phyloP scores from a whole-genome alignment of 305 asterid species.

The Lippia alba region DNA sequence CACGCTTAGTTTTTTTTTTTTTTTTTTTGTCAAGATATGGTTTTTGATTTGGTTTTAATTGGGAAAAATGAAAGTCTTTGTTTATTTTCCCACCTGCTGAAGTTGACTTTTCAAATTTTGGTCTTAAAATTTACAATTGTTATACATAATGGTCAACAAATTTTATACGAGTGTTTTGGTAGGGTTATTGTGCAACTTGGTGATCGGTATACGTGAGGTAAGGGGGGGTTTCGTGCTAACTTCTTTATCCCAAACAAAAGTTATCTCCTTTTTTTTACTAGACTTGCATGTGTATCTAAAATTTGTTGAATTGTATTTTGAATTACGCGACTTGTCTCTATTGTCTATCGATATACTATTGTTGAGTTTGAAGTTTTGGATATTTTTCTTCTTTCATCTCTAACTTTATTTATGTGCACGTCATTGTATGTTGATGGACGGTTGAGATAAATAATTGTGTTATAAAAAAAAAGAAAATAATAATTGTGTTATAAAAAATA shows the following conservation, averaged over 20 bases:
- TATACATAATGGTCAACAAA: background rate
- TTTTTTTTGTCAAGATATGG: too few relatives aligned
- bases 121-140: background rate
- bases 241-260: background rate
- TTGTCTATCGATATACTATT: too few relatives aligned
- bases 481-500: too few relatives aligned
- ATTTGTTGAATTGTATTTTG: conserved; percentile 11
- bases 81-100: conserved; percentile 20
- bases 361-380: too few relatives aligned
- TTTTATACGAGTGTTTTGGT: background rate
- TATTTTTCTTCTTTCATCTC: too few relatives aligned
- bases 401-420: too few relatives aligned
- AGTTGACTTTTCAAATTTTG: conserved; percentile 36
- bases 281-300: conserved; percentile 13
- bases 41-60: too few relatives aligned
- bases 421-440: too few relatives aligned
- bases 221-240: conserved; percentile 12
- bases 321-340: too few relatives aligned
- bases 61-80: background rate
- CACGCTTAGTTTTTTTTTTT: conserved; percentile 32
- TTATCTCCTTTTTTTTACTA: conserved; percentile 5
- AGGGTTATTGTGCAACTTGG: background rate
- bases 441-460: too few relatives aligned
- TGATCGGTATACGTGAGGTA: background rate
- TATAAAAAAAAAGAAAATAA: too few relatives aligned